A percentile compares a stretch with the other conserved stretches of the same genome.
These are phyloP conservation scores for Eurotiales sp. DNA, from an alignment of 2,329 filamentous ascomycete genomes.

Conservation along the genomic window DNA sequence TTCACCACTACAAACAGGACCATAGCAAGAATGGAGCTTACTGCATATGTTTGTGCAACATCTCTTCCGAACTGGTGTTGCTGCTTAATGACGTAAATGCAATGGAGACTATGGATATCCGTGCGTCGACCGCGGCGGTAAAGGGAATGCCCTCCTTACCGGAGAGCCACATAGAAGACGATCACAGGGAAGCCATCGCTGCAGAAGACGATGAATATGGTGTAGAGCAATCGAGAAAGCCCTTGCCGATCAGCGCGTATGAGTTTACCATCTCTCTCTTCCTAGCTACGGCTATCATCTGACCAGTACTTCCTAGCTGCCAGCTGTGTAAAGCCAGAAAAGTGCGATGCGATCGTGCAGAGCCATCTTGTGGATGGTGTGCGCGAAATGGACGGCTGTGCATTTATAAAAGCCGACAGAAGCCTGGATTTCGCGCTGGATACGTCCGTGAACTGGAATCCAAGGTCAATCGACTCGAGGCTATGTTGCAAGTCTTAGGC, in stretches of 20 bases:
- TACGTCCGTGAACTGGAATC: slow-evolving; percentile 8
- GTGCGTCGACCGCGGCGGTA: neutral
- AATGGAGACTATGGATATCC: neutral
- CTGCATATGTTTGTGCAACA: no score
- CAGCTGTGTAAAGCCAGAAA: slow-evolving; percentile 8
- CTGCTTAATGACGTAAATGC: neutral
- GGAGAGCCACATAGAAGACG: slow-evolving; percentile 1
- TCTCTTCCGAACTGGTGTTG: no score
- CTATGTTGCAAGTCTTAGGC: neutral
- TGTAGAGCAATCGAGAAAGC: no score
- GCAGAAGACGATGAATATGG: no score
- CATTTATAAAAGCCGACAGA: slow-evolving; percentile 1
- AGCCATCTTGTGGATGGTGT: slow-evolving; percentile 9
- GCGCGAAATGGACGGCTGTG: slow-evolving; percentile 2
- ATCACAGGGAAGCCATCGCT: neutral
- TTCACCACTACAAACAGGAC: no score
- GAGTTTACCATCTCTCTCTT: neutral
- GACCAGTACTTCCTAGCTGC: neutral
- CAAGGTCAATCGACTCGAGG: slow-evolving; percentile 3
- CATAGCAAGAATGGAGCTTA: no score
- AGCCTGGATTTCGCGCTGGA: slow-evolving; percentile 6
- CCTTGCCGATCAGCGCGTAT: neutral
- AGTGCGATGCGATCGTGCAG: slow-evolving; percentile 8
- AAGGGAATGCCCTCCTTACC: neutral
- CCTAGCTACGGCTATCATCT: neutral